Percentiles rank a stretch among this genome's conserved stretches.
These are phyloP conservation scores for Turritis glabra DNA, from an alignment of 345 rosid genomes.

Conservation along the genomic window DNA sequence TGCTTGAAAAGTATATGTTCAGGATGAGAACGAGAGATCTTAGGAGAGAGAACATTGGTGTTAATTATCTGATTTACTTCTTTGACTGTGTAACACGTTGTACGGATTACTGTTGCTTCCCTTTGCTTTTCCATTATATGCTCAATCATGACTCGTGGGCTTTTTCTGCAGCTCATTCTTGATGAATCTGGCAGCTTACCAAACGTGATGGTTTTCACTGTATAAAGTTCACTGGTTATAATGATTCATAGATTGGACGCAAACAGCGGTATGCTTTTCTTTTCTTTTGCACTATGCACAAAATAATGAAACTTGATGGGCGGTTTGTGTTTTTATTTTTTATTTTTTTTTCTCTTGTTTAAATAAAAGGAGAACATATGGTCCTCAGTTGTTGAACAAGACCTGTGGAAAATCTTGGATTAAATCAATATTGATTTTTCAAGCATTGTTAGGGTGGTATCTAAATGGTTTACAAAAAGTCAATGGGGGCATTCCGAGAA, in stretches of 20 bases:
- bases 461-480: not conserved
- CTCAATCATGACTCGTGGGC: too few species aligned
- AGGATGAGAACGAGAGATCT: conserved; percentile 56
- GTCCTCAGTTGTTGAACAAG: not conserved
- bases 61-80: not conserved
- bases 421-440: too few species aligned
- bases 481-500: conserved; percentile 56
- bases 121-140: not conserved
- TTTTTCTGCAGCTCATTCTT: too few species aligned
- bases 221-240: not conserved
- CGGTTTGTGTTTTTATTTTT: not conserved
- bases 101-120: not conserved
- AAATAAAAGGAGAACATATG: not conserved
- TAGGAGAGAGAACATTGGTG: conserved; percentile 62
- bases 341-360: not conserved
- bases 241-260: not conserved
- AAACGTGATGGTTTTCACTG: not conserved
- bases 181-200: too few species aligned
- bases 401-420: not conserved
- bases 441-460: too few species aligned
- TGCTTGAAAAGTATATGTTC: not conserved
- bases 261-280: not conserved
- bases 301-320: not conserved
- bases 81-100: not conserved
- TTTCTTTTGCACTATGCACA: not conserved